phyloP scores from a whole-genome alignment of 345 rosid genomes.

The Populus alba region DNA sequence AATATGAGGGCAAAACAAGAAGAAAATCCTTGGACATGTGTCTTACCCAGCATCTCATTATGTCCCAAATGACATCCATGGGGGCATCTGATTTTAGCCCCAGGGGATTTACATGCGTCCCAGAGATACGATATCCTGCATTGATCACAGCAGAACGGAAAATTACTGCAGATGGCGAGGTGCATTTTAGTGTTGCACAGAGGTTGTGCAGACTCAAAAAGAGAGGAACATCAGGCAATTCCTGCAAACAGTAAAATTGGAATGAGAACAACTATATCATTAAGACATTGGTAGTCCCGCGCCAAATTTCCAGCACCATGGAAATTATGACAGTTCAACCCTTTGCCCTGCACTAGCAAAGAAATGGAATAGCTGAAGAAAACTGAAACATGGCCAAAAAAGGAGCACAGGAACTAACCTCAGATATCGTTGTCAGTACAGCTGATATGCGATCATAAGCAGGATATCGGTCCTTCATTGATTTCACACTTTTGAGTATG shows the following conservation, averaged over 20 bases:
- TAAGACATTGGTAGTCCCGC: background rate
- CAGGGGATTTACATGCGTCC: conserved; percentile 86
- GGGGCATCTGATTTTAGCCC: conserved; percentile 98
- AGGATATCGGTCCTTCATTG: conserved; percentile 79
- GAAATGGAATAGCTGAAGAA: background rate
- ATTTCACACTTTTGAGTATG: conserved; percentile 58
- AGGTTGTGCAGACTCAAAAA: conserved; percentile 93
- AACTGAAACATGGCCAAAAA: background rate
- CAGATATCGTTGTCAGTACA: conserved; percentile 83
- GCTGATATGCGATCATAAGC: conserved; percentile 87
- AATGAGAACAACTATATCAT: conserved; percentile 4
- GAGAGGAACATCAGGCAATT: conserved; percentile 89
- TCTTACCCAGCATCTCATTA: conserved; percentile 98
- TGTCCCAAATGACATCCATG: conserved; percentile 98
- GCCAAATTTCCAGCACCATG: background rate
- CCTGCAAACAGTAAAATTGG: conserved; percentile 42
- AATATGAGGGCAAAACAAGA: background rate
- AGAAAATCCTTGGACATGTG: conserved; percentile 1
- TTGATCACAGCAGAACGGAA: conserved; percentile 94
- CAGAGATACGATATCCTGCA: conserved; percentile 89
- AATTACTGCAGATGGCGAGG: conserved; percentile 91
- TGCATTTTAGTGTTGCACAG: conserved; percentile 87
- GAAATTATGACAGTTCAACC: background rate
- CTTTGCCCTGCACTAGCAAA: background rate
- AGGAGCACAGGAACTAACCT: conserved; percentile 37